Evolutionary conservation across 352 stramenopile genomes (phyloP).

Genomic region (Pseudoperonospora humuli): DNA sequence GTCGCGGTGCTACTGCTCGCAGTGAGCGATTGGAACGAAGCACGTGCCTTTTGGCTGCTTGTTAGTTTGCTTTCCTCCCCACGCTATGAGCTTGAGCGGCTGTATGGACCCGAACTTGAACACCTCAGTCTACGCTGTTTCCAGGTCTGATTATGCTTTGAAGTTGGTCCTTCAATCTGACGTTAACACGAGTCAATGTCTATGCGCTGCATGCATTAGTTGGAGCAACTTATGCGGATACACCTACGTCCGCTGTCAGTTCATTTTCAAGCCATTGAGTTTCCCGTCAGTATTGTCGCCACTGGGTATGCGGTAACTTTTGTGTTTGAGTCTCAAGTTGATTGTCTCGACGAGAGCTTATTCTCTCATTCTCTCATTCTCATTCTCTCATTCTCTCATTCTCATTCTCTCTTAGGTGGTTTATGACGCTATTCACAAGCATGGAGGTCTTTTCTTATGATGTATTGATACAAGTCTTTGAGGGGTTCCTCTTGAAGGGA

Average conservation of each 20-base stretch:
- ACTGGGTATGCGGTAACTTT: conserved; percentile 32
- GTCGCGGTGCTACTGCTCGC: conserved; percentile 56
- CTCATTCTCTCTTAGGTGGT: conserved; percentile 48
- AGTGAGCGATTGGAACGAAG: conserved; percentile 57
- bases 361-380: no score
- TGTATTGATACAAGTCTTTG: conserved; percentile 47
- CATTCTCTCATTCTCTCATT: no score
- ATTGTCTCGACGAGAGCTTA: no score
- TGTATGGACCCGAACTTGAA: conserved; percentile 54
- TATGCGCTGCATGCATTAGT: conserved; percentile 19
- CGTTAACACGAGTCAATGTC: not conserved
- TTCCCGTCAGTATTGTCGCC: conserved; percentile 58
- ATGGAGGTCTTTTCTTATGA: no score
- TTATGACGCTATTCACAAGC: conserved; percentile 76
- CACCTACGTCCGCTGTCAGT: conserved; percentile 33
- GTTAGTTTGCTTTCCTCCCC: conserved; percentile 46
- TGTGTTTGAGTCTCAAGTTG: not conserved
- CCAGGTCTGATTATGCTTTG: conserved; percentile 29
- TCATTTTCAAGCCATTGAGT: conserved; percentile 52
- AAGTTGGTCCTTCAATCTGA: not conserved
- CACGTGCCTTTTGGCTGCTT: conserved; percentile 61
- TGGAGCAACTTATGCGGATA: conserved; percentile 39
- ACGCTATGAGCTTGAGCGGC: conserved; percentile 45
- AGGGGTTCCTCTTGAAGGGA: conserved; percentile 57
- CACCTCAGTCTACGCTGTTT: conserved; percentile 57